Evolutionary conservation across 2,329 filamentous ascomycete genomes (phyloP).

Genomic region (Drechslerella stenobrocha): DNA sequence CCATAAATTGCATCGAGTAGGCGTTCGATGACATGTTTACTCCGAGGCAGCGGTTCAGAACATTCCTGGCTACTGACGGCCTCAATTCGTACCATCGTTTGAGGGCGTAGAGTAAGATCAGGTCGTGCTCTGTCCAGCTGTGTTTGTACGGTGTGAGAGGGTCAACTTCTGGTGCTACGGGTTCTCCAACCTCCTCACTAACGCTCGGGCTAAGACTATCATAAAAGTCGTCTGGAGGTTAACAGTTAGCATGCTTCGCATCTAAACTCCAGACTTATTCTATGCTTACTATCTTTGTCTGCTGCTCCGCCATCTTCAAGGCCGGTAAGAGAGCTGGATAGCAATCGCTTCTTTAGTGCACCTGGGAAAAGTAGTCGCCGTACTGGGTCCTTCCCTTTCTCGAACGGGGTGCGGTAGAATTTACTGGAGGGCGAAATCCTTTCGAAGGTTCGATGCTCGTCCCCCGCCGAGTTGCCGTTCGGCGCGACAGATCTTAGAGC

Average conservation of each 20-base stretch:
- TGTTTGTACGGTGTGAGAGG: conserved; percentile 16
- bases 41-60: conserved; percentile 35
- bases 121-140: conserved; percentile 16
- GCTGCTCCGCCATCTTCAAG: neutral
- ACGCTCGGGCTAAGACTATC: neutral
- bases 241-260: too few relatives aligned
- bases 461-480: neutral
- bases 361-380: conserved; percentile 20
- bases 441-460: conserved; percentile 28
- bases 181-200: too few relatives aligned
- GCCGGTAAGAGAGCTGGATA: neutral
- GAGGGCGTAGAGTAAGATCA: conserved; percentile 27
- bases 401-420: conserved; percentile 17
- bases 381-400: conserved; percentile 7
- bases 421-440: conserved; percentile 35
- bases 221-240: neutral
- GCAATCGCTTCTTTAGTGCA: neutral
- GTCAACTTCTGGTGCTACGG: conserved; percentile 3
- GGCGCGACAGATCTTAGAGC: neutral
- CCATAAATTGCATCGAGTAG: conserved; percentile 39
- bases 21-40: conserved; percentile 33
- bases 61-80: conserved; percentile 19
- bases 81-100: conserved; percentile 26
- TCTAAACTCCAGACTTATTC: neutral
- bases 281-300: conserved; percentile 1